Percentiles rank a stretch among this genome's conserved stretches.
Evolutionary conservation across 2,329 filamentous ascomycete genomes (phyloP).

Genomic region (Diplodia scrobiculata): DNA sequence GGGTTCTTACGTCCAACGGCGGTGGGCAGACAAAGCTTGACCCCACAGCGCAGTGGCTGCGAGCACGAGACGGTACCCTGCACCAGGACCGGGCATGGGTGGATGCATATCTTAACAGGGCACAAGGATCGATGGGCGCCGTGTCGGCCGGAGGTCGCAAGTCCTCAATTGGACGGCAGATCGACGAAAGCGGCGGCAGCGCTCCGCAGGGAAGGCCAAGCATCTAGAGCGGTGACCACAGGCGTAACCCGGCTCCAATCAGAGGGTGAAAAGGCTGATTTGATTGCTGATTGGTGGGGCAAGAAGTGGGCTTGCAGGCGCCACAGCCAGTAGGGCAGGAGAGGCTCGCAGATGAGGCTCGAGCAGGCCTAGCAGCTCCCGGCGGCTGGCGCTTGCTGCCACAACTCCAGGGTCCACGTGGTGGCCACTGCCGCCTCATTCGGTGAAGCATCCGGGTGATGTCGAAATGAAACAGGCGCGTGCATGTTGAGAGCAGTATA

Average conservation of each 20-base stretch:
- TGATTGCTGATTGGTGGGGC: not conserved
- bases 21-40: slow-evolving; percentile 5
- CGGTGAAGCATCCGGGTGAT: not conserved
- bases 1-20: slow-evolving; percentile 15
- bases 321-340: slow-evolving; percentile 4
- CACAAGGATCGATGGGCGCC: slow-evolving; percentile 3
- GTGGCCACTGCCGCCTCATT: slow-evolving; percentile 2
- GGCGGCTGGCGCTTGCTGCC: slow-evolving; percentile 12
- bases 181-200: slow-evolving; percentile 13
- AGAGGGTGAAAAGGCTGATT: not conserved
- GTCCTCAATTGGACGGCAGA: slow-evolving; percentile 23
- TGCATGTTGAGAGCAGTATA: not conserved
- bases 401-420: slow-evolving; percentile 10
- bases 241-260: slow-evolving; percentile 12
- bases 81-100: not conserved
- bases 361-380: not conserved
- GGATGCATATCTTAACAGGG: slow-evolving; percentile 11
- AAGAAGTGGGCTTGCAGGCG: slow-evolving; percentile 12
- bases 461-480: slow-evolving; percentile 8
- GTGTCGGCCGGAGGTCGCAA: not conserved
- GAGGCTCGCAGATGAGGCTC: slow-evolving; percentile 2
- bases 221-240: slow-evolving; percentile 19
- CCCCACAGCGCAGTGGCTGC: slow-evolving; percentile 7
- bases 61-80: slow-evolving; percentile 15
- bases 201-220: slow-evolving; percentile 17